These are phyloP conservation scores for Xerocomellus chrysenteron DNA, from an alignment of 768 basidiomycete species.

Conservation along the genomic window DNA sequence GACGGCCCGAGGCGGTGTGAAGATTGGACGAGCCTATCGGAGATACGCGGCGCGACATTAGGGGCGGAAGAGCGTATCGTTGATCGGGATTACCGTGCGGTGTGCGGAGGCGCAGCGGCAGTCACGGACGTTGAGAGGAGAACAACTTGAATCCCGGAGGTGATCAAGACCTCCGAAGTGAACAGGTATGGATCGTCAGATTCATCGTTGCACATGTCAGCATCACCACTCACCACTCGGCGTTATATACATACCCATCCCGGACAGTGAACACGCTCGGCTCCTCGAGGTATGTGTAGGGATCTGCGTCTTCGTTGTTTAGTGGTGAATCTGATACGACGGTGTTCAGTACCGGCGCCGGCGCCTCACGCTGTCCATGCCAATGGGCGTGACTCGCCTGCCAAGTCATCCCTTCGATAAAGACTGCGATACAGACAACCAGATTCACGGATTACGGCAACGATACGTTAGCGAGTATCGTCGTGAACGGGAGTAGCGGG, in stretches of 20 bases:
- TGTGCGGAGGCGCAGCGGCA: neutral
- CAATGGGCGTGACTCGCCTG: constrained; percentile 35
- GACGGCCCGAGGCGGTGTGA: constrained; percentile 2
- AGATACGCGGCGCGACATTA: neutral
- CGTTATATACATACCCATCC: constrained; percentile 48
- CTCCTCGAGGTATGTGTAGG: constrained; percentile 57
- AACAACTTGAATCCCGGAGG: neutral
- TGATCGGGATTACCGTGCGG: neutral
- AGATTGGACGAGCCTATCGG: neutral
- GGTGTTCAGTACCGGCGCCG: neutral
- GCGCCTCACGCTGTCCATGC: neutral
- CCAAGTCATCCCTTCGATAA: constrained; percentile 68
- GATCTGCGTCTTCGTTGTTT: constrained; percentile 55
- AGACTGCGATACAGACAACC: constrained; percentile 33
- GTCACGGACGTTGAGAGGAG: neutral
- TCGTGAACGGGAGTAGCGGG: neutral
- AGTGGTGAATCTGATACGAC: constrained; percentile 54
- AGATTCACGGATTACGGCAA: neutral
- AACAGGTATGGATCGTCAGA: neutral
- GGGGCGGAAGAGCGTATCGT: neutral
- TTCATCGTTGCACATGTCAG: no score
- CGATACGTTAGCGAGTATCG: neutral
- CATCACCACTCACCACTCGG: constrained; percentile 35
- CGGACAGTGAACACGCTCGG: constrained; percentile 52
- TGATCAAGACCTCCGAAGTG: no score